Evolutionary conservation across 495 filamentous ascomycete species (phyloP).

Genomic region (Cetradonia linearis): DNA sequence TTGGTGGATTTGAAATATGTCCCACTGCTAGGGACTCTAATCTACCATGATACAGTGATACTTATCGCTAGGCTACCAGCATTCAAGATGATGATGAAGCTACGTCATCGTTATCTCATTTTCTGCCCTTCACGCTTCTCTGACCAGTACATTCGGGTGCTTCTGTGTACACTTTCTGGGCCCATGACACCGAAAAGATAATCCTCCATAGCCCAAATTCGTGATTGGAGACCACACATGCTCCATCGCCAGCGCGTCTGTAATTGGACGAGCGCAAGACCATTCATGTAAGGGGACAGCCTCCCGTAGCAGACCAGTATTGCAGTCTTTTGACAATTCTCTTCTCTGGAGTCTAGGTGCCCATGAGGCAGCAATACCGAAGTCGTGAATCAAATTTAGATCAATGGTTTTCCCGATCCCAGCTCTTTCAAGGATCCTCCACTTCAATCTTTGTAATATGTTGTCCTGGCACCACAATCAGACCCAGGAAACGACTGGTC

Average conservation of each 20-base stretch:
- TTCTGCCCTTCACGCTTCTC: not conserved
- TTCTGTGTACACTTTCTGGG: not conserved
- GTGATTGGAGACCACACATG: not conserved
- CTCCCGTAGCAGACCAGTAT: not conserved
- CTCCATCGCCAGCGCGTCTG: not conserved
- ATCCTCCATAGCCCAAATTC: not conserved
- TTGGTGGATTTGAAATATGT: not conserved
- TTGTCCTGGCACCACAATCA: conserved; percentile 82
- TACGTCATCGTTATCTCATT: not conserved
- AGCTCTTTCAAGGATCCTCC: conserved; percentile 41
- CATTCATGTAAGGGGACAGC: not conserved
- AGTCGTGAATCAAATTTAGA: no score
- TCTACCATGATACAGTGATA: not conserved
- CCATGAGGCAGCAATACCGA: not conserved
- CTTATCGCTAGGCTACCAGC: not conserved
- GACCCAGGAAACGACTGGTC: conserved; percentile 74
- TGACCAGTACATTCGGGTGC: not conserved
- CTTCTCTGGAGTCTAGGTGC: not conserved
- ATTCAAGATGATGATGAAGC: not conserved
- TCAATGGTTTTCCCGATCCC: not conserved
- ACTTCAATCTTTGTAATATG: conserved; percentile 81
- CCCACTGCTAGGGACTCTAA: not conserved
- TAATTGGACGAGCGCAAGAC: not conserved
- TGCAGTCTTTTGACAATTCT: not conserved
- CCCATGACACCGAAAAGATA: not conserved